Evolutionary conservation across 345 rosid genomes (phyloP), one percentile per base, ranked within the genome.

Genomic region (Sonneratia alba): DNA sequence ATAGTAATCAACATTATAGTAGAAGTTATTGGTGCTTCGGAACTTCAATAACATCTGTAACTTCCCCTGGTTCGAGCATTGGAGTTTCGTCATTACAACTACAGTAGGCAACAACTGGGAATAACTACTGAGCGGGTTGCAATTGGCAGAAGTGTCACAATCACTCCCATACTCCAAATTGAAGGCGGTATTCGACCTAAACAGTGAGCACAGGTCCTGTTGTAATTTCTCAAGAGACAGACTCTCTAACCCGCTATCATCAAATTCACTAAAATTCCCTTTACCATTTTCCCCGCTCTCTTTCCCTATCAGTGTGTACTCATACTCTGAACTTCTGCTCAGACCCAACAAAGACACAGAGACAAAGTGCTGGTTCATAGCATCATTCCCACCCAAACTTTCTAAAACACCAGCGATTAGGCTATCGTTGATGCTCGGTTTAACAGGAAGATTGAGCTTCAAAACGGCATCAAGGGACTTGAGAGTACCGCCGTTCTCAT

Each of bases 321-420:
- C 81, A 73, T 87, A 91, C 68, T 84, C 80, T 49, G 74, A 77
- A 74, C 77, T 78, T 77, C 68, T 76, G 53, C 83, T 82, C 22
- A 88, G 69, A 71, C 84, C 95, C 77, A 94, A 71, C 69, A 91
- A 73, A 45, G 89, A 86, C 72, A 94, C 74, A 13, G 85, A 85
- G 73, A 76, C 80, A 43, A 89, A 93, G 69, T 72, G 72, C 73
- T 80, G 80, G 57, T 37, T 62, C 56, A 24, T 74, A 67, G 76
- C 68, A 70, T 71, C 72, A 71, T 55, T 64, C 71, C 59, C 64
- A 72, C 75, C 78, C 59, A 85, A 64, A 68, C 87, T 87, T 77
- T 86, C 89, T 66, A 94, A 74, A 70, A 72, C 67, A 73, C 96
- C 98, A 59, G 73, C 81, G 37, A 91, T 86, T 73, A 94, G 82